These are phyloP conservation scores for Deakozyma indianensis DNA, from an alignment of 805 yeast genomes.

Conservation along the genomic window DNA sequence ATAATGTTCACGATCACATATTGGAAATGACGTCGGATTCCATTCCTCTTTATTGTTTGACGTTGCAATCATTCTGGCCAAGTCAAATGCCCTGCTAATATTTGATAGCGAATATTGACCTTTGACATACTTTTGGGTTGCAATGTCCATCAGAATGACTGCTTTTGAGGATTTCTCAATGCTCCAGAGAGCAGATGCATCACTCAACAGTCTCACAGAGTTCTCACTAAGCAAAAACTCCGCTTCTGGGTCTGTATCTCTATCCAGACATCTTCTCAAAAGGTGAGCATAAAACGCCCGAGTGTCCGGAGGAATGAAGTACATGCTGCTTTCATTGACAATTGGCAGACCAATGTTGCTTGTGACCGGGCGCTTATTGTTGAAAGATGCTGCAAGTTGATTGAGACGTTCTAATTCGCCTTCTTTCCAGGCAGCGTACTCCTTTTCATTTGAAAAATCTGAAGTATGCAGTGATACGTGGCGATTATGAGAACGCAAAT, in stretches of 20 bases:
- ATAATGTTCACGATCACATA: constrained; percentile 39
- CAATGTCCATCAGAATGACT: constrained; percentile 36
- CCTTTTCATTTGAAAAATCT: constrained; percentile 24
- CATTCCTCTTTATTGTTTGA: constrained; percentile 14
- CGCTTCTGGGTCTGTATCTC: constrained; percentile 9
- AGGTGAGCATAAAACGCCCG: constrained; percentile 28
- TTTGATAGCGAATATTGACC: constrained; percentile 17
- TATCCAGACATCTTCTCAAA: constrained; percentile 28
- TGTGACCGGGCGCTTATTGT: constrained; percentile 3
- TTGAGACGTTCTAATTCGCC: constrained; percentile 22
- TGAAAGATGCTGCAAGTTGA: constrained; percentile 14
- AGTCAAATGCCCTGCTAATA: constrained; percentile 22
- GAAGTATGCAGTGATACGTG: constrained; percentile 17
- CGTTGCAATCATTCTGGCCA: constrained; percentile 15
- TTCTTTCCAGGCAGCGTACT: constrained; percentile 30
- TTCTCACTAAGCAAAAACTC: constrained; percentile 27
- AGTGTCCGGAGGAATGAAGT: constrained; percentile 29
- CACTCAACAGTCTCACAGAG: constrained; percentile 28
- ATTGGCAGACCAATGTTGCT: neutral
- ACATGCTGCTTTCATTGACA: constrained; percentile 6
- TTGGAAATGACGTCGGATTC: constrained; percentile 25
- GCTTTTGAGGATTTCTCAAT: constrained; percentile 36
- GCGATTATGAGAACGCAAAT: constrained; percentile 18
- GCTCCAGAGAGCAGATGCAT: constrained; percentile 45
- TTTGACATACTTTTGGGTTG: constrained; percentile 22